Evolutionary conservation across 139 green algal species (phyloP), one percentile per base, ranked within the genome.

Genomic region (Micractinium sp.): DNA sequence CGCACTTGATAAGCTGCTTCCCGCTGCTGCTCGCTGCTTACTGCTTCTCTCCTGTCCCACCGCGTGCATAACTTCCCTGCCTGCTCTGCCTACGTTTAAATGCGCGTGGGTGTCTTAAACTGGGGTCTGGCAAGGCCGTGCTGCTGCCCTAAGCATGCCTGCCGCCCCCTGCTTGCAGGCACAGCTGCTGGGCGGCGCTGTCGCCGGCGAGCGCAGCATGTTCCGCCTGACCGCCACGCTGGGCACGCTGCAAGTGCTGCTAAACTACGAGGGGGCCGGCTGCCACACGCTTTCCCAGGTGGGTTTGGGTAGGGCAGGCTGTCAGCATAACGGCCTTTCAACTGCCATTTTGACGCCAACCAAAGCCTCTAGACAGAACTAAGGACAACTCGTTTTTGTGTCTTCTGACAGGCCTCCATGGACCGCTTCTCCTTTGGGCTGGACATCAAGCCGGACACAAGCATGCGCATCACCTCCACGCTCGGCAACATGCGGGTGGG

Each of bases 401-500:
- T 56, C 9, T 56, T 56, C 47, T 9, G 5, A 16, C 9, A 56
- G 47, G 47, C 47, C 47, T 56, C 47, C 47, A 56, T 56, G 47
- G 47, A 56, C 47, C 47, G 47, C 47, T 56, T 97, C 78, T 83
- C 67, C 33, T 92, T 96, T 25, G 33, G 83, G 84, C 88, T 96
- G 25, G 89, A 90, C 38, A 79, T 95, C 16, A 79, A 93, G 35
- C 93, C 93, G 0, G 74, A 81, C 16, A 47, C 86, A 35, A 92
- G 89, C 38, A 75, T 95, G 85, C 53, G 36, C 67, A 88, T 94
- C 20, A 73, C n/a, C 14, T 75, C 89, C 27, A 87, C 81, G 14
- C 92, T 98, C 87, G 97, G 97, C 84, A 98, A 99, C 90, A 67
- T 97, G 18, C 87, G 36, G 87, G 82, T 71, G 83, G 89, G 85